Evolutionary conservation across 495 filamentous ascomycete species (phyloP).

Genomic region (Hypoxylon intermedium): DNA sequence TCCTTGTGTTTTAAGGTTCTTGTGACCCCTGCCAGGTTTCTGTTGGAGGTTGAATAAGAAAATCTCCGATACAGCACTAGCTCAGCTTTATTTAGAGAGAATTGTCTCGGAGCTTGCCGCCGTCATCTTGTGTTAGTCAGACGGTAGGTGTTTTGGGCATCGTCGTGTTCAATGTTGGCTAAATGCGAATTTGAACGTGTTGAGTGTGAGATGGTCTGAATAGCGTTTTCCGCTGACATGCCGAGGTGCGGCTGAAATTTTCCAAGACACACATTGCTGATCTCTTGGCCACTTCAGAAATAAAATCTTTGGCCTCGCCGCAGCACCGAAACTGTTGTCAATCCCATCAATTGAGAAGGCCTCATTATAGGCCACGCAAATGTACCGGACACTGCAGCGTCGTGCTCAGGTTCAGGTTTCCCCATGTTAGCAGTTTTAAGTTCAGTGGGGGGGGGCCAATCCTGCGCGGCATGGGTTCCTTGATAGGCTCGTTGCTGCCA

Average conservation of each 20-base stretch:
- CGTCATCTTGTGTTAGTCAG: neutral
- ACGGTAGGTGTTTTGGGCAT: neutral
- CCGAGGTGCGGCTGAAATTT: constrained; percentile 33
- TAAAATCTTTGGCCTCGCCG: neutral
- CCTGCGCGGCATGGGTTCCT: constrained; percentile 3
- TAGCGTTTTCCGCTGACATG: neutral
- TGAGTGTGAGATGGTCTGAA: neutral
- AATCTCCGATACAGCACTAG: constrained; percentile 3
- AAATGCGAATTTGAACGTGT: too few species aligned
- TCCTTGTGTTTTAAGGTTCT: constrained; percentile 9
- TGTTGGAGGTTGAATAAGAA: constrained; percentile 22
- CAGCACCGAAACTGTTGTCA: constrained; percentile 11
- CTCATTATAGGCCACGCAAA: constrained; percentile 20
- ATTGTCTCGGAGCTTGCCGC: constrained; percentile 20
- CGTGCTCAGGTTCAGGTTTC: constrained; percentile 29
- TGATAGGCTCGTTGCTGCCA: constrained; percentile 6
- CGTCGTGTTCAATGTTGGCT: neutral
- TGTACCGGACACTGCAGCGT: constrained; percentile 21
- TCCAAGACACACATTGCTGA: constrained; percentile 11
- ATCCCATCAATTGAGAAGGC: constrained; percentile 3
- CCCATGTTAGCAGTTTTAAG: constrained; percentile 24
- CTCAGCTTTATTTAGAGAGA: constrained; percentile 2
- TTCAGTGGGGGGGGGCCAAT: constrained; percentile 24
- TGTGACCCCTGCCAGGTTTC: constrained; percentile 7
- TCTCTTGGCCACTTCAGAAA: constrained; percentile 2